Conservation (phyloP, 78 protist species). For the Dictyostelium firmibasis region DNA sequence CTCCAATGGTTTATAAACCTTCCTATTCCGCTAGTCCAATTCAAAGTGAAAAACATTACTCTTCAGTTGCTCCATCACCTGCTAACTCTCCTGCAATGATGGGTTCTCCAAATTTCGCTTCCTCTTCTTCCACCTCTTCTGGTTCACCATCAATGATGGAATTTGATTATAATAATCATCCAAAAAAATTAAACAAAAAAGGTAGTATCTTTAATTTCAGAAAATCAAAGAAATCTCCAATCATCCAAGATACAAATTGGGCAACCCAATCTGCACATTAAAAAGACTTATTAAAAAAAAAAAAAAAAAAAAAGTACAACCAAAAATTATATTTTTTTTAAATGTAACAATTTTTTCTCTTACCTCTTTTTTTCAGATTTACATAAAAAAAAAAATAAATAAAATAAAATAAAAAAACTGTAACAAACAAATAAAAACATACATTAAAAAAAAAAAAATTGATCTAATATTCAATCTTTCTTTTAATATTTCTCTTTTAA, state of each 20-base stretch:
- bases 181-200: slow-evolving; percentile 8
- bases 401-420: too few relatives aligned
- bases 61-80: slow-evolving; percentile 6
- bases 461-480: too few relatives aligned
- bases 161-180: background rate
- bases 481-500: too few relatives aligned
- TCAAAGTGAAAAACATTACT: background rate
- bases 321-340: too few relatives aligned
- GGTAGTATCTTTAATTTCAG: slow-evolving; percentile 1
- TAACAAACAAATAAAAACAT: background rate
- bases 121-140: slow-evolving; percentile 11
- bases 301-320: background rate
- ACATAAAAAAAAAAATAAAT: too few relatives aligned
- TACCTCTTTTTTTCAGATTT: too few relatives aligned
- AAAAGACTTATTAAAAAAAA: background rate
- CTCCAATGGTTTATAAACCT: slow-evolving; percentile 7
- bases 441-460: too few relatives aligned
- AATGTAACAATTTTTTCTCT: too few relatives aligned
- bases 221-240: slow-evolving; percentile 12
- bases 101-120: slow-evolving; percentile 19
- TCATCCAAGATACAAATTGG: slow-evolving; percentile 7
- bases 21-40: background rate
- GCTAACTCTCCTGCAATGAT: background rate
- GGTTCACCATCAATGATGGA: slow-evolving; percentile 20
- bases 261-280: slow-evolving; percentile 32